These are phyloP conservation scores for Komagataella mondaviorum DNA, from an alignment of 805 yeast species.

Conservation along the genomic window DNA sequence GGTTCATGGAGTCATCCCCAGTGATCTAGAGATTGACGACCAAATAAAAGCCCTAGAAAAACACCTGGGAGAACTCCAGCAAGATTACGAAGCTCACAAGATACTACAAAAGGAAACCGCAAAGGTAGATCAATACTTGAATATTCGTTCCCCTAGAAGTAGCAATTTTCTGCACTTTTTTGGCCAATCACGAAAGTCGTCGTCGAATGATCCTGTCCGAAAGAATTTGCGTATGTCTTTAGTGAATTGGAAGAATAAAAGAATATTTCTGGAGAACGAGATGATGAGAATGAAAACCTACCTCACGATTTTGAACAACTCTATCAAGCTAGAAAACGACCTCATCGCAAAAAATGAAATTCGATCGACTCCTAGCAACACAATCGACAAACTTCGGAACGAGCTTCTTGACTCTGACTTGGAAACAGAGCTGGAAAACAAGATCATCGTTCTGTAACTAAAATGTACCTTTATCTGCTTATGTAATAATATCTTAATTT, in stretches of 20 bases:
- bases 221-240: conserved; percentile 22
- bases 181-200: conserved; percentile 5
- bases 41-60: conserved; percentile 25
- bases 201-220: conserved; percentile 7
- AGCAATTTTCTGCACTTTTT: neutral
- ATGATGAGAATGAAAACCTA: conserved; percentile 30
- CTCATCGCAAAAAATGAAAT: neutral
- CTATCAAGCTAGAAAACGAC: conserved; percentile 29
- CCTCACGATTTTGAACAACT: conserved; percentile 30
- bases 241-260: conserved; percentile 25
- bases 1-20: conserved; percentile 12
- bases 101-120: conserved; percentile 17
- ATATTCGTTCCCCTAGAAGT: neutral
- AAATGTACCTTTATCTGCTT: neutral
- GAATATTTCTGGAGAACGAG: conserved; percentile 30
- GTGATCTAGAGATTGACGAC: conserved; percentile 15
- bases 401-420: neutral
- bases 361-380: neutral
- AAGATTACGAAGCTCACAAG: conserved; percentile 28
- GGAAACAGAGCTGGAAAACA: neutral
- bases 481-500: neutral
- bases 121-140: neutral
- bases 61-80: conserved; percentile 25
- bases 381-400: conserved; percentile 3
- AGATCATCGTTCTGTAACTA: neutral